These are phyloP conservation scores for Ormosia semicastrata DNA, from an alignment of 306 rosid species.

Conservation along the genomic window DNA sequence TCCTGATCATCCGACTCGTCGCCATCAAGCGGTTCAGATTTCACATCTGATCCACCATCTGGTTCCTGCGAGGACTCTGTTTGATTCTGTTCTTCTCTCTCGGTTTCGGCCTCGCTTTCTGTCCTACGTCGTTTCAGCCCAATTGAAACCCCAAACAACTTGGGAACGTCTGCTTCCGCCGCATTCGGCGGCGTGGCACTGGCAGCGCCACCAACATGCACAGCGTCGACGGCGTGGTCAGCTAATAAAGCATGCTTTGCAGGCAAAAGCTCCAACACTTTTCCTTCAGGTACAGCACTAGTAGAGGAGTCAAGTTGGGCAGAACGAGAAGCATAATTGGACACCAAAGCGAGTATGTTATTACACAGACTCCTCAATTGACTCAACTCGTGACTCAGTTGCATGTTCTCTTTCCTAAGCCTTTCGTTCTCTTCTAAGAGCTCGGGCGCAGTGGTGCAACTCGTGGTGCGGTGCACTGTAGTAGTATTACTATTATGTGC, in stretches of 20 bases:
- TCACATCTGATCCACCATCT: slow-evolving; percentile 37
- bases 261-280: slow-evolving; percentile 49
- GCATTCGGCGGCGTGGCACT: background rate
- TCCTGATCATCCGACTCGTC: slow-evolving; percentile 47
- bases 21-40: slow-evolving; percentile 63
- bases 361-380: slow-evolving; percentile 74
- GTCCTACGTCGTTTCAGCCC: slow-evolving; percentile 68
- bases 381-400: slow-evolving; percentile 72
- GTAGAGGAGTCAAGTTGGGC: slow-evolving; percentile 45
- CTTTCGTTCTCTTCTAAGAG: slow-evolving; percentile 79
- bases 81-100: slow-evolving; percentile 34
- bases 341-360: slow-evolving; percentile 69
- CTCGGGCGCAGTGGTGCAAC: slow-evolving; percentile 71
- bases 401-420: slow-evolving; percentile 77
- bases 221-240: no score
- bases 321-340: slow-evolving; percentile 68
- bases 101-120: slow-evolving; percentile 43
- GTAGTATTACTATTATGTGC: slow-evolving; percentile 6
- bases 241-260: slow-evolving; percentile 1
- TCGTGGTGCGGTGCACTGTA: slow-evolving; percentile 46
- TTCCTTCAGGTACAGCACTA: slow-evolving; percentile 29
- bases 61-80: slow-evolving; percentile 42
- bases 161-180: slow-evolving; percentile 41
- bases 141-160: slow-evolving; percentile 82
- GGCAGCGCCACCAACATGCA: background rate